A percentile compares a stretch with the other conserved stretches of the same genome.
Conservation (phyloP, 345 rosid genomes). For the Schrenkiella parvula region DNA sequence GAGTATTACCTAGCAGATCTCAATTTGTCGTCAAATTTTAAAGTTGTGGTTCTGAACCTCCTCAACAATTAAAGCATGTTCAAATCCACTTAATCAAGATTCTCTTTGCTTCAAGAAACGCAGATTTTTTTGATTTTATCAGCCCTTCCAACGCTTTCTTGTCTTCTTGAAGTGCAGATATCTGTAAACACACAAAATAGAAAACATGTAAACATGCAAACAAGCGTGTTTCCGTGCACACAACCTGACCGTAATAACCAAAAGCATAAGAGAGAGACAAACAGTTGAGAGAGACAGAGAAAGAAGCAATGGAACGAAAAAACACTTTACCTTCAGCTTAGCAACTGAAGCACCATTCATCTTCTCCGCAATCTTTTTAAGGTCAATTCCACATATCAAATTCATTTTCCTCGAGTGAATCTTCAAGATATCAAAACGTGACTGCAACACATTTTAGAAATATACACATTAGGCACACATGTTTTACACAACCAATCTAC, state of each 20-base stretch:
- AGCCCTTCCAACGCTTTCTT: constrained; percentile 88
- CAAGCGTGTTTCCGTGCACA: no score
- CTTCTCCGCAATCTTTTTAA: constrained; percentile 97
- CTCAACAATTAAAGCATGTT: constrained; percentile 87
- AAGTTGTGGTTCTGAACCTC: constrained; percentile 93
- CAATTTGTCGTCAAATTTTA: constrained; percentile 79
- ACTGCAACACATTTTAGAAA: constrained; percentile 48
- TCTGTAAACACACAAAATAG: constrained; percentile 37
- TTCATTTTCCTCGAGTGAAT: constrained; percentile 98
- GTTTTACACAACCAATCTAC: not conserved
- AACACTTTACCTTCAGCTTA: constrained; percentile 76
- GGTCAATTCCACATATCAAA: constrained; percentile 95
- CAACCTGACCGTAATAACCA: no score
- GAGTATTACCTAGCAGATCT: constrained; percentile 63
- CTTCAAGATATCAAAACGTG: constrained; percentile 87
- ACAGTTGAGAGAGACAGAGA: not conserved
- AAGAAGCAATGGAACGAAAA: not conserved
- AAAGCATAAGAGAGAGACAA: not conserved
- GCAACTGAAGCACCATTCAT: constrained; percentile 99
- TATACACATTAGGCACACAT: not conserved
- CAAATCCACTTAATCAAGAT: constrained; percentile 81
- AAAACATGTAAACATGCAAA: no score
- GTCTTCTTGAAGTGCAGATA: constrained; percentile 70
- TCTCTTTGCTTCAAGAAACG: constrained; percentile 87
- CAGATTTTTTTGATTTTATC: constrained; percentile 74